Base-by-base conservation (phyloP, 2,329 filamentous ascomycete genomes). In the Beauveria sp. region DNA sequence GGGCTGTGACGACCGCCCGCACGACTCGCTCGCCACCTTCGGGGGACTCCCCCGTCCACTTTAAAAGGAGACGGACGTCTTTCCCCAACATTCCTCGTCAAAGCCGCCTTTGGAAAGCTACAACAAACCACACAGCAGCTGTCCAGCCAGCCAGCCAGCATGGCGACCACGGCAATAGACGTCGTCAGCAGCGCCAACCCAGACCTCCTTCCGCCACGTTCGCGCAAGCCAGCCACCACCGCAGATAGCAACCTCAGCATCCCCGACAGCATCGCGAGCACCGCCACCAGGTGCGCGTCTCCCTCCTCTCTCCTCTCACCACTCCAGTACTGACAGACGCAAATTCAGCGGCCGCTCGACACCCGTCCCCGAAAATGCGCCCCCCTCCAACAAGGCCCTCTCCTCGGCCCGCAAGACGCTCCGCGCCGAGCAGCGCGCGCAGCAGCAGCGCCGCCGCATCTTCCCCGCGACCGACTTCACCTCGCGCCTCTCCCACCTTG, bases 381-480 rank as follows among this genome's bases (percentile, higher is more conserved):
- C 91, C n/a, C 93, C 93, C 1, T 98, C 93, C 1, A 86, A 88
- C 62, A 89, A 93, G 68, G 92, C 89, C 43, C 88, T 96, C 64
- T 96, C 91, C 48, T 88, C 86, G 16, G 93, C 89, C 24, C 88
- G 93, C 67, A 93, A 91, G 72, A 89, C 93, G 69, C 86, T 88
- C 56, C 88, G 92, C 70, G 90, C 89, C 63, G 85, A 92, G 73
- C 89, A 91, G 68, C 87, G 89, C 66, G 16, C 45, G 40, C 57
- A 60, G 31, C 28, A 56, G 22, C 22, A 58, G 20, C 59, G 50
- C 28, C 88, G 88, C 62, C 88, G 93, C 67, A 81, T 97, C 67
- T 99, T 98, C 73, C 93, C 96, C 24, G 95, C 90, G 24, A 92
- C 96, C 71, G 90, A 96, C 70, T 99, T 93, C 77, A 85, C 90